Conservation (phyloP, 129 eudicot species). For the carrot (Daucus carota) region DH1_v3.0 NC_030383.2:62643501-62644000, state of each 20-base stretch:
- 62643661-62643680: background rate
- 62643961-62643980: conserved; percentile 19
- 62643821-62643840: background rate
- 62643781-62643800: too few relatives aligned
- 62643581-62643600: background rate
- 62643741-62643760: background rate
- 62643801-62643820: background rate
- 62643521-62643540: background rate
- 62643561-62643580: too few relatives aligned
- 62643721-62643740: background rate
- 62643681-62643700: background rate
- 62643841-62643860: background rate
- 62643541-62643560: too few relatives aligned
- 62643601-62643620: too few relatives aligned
- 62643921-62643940: conserved; percentile 29
- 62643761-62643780: conserved; percentile 20
- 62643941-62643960: conserved; percentile 32
- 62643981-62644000: conserved; percentile 54
- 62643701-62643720: background rate
- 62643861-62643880: background rate
- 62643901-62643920: background rate
- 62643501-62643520: background rate
- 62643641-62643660: background rate
- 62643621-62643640: background rate
- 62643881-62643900: background rate